These are phyloP conservation scores for Termitomyces sp. DNA, from an alignment of 768 basidiomycete species.

Conservation along the genomic window DNA sequence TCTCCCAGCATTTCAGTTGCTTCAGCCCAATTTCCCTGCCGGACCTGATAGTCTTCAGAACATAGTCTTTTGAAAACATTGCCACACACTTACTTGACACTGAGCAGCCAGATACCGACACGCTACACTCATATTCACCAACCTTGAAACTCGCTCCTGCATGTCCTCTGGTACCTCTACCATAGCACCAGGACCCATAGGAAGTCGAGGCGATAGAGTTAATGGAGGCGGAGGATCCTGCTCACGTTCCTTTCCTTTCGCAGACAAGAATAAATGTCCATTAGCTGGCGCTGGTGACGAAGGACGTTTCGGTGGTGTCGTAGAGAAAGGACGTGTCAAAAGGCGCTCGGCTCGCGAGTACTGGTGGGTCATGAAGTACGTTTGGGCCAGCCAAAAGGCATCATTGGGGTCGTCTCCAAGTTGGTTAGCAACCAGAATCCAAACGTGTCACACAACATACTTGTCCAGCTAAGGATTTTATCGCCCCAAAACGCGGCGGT, in stretches of 20 bases:
- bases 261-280: slow-evolving; percentile 30
- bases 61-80: slow-evolving; percentile 1
- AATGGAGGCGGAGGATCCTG: slow-evolving; percentile 28
- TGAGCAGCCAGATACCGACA: slow-evolving; percentile 97
- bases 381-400: slow-evolving; percentile 98
- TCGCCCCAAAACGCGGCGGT: slow-evolving; percentile 99
- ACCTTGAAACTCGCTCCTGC: slow-evolving; percentile 61
- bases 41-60: slow-evolving; percentile 36
- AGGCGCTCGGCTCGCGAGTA: slow-evolving; percentile 92
- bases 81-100: slow-evolving; percentile 59
- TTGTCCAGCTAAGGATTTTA: slow-evolving; percentile 94
- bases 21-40: slow-evolving; percentile 89
- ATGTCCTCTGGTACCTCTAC: slow-evolving; percentile 62
- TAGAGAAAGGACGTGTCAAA: slow-evolving; percentile 80
- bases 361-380: slow-evolving; percentile 92
- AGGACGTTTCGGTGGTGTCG: slow-evolving; percentile 35
- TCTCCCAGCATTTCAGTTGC: slow-evolving; percentile 93
- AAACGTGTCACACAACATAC: slow-evolving; percentile 43
- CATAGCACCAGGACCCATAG: slow-evolving; percentile 67
- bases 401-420: slow-evolving; percentile 86
- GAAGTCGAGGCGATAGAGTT: slow-evolving; percentile 46
- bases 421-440: not conserved
- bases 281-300: slow-evolving; percentile 30
- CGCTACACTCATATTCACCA: slow-evolving; percentile 92
- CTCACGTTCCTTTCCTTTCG: slow-evolving; percentile 65